phyloP scores from a whole-genome alignment of 768 basidiomycete genomes.

The Hemileccinum rubropunctum region DNA sequence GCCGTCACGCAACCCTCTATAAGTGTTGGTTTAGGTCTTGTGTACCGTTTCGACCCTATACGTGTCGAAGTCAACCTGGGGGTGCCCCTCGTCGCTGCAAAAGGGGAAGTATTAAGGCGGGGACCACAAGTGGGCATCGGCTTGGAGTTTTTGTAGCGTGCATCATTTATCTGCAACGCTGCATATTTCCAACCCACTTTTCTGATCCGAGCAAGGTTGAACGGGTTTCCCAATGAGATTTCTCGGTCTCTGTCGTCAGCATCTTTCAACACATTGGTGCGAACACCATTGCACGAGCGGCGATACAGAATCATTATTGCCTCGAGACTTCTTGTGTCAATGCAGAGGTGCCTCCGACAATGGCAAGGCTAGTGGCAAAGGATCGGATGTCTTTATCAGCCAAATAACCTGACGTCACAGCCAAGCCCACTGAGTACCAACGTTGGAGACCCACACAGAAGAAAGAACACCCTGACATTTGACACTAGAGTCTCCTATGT shows the following conservation, averaged over 20 bases:
- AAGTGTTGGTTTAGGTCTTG: conserved; percentile 77
- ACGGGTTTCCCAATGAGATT: too few species aligned
- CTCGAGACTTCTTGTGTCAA: too few species aligned
- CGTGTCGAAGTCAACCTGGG: conserved; percentile 90
- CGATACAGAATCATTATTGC: too few species aligned
- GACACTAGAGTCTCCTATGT: too few species aligned
- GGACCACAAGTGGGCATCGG: conserved; percentile 84
- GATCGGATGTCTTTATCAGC: background rate
- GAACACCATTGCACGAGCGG: background rate
- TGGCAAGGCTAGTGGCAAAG: too few species aligned
- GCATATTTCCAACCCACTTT: background rate
- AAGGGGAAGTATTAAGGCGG: conserved; percentile 61
- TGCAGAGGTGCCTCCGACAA: too few species aligned
- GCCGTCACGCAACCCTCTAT: conserved; percentile 51
- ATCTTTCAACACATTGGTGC: background rate
- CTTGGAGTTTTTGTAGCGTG: conserved; percentile 62
- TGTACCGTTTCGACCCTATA: conserved; percentile 80
- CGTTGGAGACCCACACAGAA: too few species aligned
- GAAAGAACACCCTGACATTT: too few species aligned
- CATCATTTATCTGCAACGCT: conserved; percentile 6
- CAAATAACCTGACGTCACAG: background rate
- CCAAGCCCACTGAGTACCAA: too few species aligned
- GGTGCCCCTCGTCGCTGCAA: conserved; percentile 69
- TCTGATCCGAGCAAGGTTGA: background rate
- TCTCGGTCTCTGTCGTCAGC: too few species aligned